Base-by-base conservation (phyloP, 495 filamentous ascomycete species). In the Achaetomiella virescens region DNA sequence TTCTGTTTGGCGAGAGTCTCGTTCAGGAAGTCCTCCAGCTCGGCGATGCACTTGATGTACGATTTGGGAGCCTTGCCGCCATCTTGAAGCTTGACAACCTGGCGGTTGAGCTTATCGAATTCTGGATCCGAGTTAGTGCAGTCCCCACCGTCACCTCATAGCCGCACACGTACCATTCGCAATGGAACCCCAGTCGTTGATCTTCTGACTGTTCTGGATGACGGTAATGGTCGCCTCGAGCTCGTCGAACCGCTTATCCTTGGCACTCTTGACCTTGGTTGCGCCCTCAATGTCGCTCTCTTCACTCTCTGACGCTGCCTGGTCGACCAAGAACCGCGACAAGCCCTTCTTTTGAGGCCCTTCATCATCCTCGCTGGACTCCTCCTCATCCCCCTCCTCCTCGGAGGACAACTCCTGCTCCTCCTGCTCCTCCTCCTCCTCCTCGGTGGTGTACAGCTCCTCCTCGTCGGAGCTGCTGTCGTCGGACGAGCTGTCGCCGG, bases 191-290 rank as follows among this genome's bases (percentile, higher is more conserved):
- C 93, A 99, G 72, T 99, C 95, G 67, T 86, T 88, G 64, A 97
- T 99, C 81, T 95, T 97, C 70, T 91, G 78, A 14, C 89, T 90
- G 77, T 99, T 99, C 62, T 96, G 91, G 58, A 97, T 97, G 55
- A 85, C 73, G 66, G 85, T 84, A 54, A 97, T 86, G 41, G 84
- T 95, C 42, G 83, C 81, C 72, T 97, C 95, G 55, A 99, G 79
- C 67, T 96, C 95, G 66, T 96, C 95, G 55, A 90, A 74, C 38
- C 93, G 81, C 80, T 99, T 99, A 73, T 97, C 91, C 75, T 97
- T 97, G 49, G 90, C 91, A 70, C 91, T 96, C 82, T 96, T 97
- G 56, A 95, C 75, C 49, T 88, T 91, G 50, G 84, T 83, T 54
- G 82, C 81, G 42, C 89, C 89, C 56, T 95, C 91, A 54, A 89